Base-by-base conservation (phyloP, 2,329 filamentous ascomycete species). In the Aureobasidium musti region DNA sequence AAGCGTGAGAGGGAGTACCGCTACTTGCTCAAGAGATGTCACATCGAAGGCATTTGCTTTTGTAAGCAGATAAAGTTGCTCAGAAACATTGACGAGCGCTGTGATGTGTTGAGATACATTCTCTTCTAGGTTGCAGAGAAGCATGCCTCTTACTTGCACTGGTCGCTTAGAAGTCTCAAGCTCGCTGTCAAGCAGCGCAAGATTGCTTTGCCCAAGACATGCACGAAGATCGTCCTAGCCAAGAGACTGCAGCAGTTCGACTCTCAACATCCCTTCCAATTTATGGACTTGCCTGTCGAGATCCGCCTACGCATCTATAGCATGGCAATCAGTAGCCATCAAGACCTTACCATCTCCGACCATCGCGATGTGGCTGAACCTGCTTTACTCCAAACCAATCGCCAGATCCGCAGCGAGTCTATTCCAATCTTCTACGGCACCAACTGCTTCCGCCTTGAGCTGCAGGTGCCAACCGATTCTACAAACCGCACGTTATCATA, bases 221-320 rank as follows among this genome's bases (percentile, higher is more conserved):
- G 52, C 10, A 14, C 30, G 10, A 54, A 37, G 33, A 7, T 6
- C 28, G 52, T 2, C 33, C 17, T 54, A 5, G 19, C 5, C n/a
- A 37, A 37, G 19, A 3, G 23, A 3, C n/a, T 54, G 1, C 30
- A 37, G 13, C 52, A 54, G 13, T 54, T 33, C 19, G 33, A 54
- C 19, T 21, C 33, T 37, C n/a, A 13, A 14, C 4, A 5, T 33
- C 21, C 56, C 3, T 60, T 60, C 39, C 56, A 39, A 6, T 23
- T 60, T 23, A 43, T 60, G 39, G 37, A 60, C 10, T 6, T 45
- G 19, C 56, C 56, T 35, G 35, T 14, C 13, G 56, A 60, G 23
- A 3, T 60, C 14, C 56, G 56, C 37, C 56, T 60, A 5, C 56
- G 35, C 14, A 60, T 60, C 14, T 60, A 60, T 33, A 13, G n/a